Evolutionary conservation across 352 stramenopile genomes (phyloP).

Genomic region (Globisporangium okanoganense): DNA sequence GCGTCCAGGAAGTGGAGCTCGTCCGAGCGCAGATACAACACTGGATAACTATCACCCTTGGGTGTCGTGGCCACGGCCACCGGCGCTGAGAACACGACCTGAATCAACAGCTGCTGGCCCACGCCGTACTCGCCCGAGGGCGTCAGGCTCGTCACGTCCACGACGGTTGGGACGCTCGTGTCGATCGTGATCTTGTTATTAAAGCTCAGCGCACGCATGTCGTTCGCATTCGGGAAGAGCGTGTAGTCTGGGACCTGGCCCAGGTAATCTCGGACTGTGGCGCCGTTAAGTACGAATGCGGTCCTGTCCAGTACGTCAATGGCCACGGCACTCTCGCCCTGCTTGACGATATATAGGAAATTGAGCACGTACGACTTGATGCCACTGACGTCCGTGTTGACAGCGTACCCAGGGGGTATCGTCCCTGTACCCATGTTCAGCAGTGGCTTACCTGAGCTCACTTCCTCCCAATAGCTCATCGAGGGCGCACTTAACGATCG

Average conservation of each 20-base stretch:
- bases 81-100: conserved; percentile 44
- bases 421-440: conserved; percentile 42
- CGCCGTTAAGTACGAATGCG: conserved; percentile 44
- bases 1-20: conserved; percentile 48
- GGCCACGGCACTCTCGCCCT: conserved; percentile 25
- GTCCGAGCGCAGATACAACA: conserved; percentile 41
- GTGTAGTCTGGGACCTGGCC: conserved; percentile 50
- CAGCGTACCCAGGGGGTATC: conserved; percentile 31
- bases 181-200: conserved; percentile 60
- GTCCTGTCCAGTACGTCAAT: conserved; percentile 40
- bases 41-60: conserved; percentile 13
- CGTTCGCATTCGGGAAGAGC: conserved; percentile 35
- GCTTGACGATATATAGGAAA: conserved; percentile 53
- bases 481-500: neutral
- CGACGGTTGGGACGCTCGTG: conserved; percentile 37
- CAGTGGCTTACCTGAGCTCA: conserved; percentile 28
- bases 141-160: conserved; percentile 37
- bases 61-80: conserved; percentile 32
- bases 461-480: conserved; percentile 33
- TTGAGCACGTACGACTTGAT: conserved; percentile 27
- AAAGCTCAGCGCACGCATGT: conserved; percentile 47
- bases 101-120: conserved; percentile 40
- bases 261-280: conserved; percentile 31
- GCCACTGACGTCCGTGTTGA: conserved; percentile 52
- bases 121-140: conserved; percentile 61